Conservation (phyloP, 257 asterid genomes). For the Buddleja alternifolia region DNA sequence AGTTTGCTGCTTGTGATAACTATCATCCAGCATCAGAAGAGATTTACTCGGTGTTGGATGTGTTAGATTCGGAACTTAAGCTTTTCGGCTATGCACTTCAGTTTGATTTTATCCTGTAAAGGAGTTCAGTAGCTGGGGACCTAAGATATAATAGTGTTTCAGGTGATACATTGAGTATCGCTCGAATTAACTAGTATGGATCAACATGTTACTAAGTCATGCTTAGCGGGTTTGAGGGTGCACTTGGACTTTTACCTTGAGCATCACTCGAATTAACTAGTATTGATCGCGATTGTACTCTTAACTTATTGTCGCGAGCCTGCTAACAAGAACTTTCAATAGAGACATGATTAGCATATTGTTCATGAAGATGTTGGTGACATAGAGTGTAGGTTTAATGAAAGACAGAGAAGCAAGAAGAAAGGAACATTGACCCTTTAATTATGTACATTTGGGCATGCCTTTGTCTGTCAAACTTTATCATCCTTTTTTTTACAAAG, state of each 20-base stretch:
- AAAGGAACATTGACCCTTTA: conserved; percentile 34
- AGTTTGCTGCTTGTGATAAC: conserved; percentile 68
- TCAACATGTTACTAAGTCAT: too few species aligned
- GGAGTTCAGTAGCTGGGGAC: conserved; percentile 7
- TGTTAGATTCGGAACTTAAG: conserved; percentile 60
- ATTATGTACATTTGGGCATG: conserved; percentile 36
- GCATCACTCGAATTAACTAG: too few species aligned
- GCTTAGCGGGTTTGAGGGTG: too few species aligned
- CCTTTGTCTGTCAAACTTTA: background rate
- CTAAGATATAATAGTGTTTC: background rate
- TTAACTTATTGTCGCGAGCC: too few species aligned
- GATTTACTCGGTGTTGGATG: conserved; percentile 48
- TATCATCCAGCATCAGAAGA: conserved; percentile 50
- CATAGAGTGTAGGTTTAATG: too few species aligned
- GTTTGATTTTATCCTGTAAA: conserved; percentile 31
- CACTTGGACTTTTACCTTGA: too few species aligned
- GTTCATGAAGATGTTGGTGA: too few species aligned
- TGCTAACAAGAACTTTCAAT: too few species aligned
- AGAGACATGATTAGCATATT: too few species aligned
- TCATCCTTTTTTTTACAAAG: too few species aligned
- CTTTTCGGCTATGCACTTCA: conserved; percentile 32
- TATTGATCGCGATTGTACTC: too few species aligned
- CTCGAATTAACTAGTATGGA: too few species aligned
- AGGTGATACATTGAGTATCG: background rate
- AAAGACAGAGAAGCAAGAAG: conserved; percentile 24